phyloP scores from a whole-genome alignment of 495 filamentous ascomycete species.

The Viridothelium virens region DNA sequence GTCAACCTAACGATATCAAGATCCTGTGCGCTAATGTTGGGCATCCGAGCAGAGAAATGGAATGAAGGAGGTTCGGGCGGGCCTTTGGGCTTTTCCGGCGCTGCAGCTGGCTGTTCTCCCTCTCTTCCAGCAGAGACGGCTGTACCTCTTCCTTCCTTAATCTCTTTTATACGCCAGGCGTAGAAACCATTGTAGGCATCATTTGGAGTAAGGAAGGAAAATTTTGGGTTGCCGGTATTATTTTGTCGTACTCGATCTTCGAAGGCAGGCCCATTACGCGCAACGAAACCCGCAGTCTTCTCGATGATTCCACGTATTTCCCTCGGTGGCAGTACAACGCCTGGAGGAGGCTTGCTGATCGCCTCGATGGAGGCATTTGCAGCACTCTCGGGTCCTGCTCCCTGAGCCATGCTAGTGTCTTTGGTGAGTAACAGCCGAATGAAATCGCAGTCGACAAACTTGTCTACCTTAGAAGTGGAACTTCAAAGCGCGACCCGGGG shows the following conservation, averaged over 20 bases:
- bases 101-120: slow-evolving; percentile 48
- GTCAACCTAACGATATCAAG: slow-evolving; percentile 86
- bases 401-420: slow-evolving; percentile 2
- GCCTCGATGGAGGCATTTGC: slow-evolving; percentile 38
- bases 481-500: slow-evolving; percentile 1
- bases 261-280: slow-evolving; percentile 72
- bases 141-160: slow-evolving; percentile 74
- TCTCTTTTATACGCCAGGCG: slow-evolving; percentile 78
- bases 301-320: slow-evolving; percentile 79
- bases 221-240: slow-evolving; percentile 77
- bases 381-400: slow-evolving; percentile 1
- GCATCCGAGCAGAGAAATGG: slow-evolving; percentile 93
- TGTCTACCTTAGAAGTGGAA: neutral
- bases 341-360: slow-evolving; percentile 66
- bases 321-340: slow-evolving; percentile 75
- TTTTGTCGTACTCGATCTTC: slow-evolving; percentile 81
- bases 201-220: slow-evolving; percentile 72
- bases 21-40: slow-evolving; percentile 92
- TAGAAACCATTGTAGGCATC: slow-evolving; percentile 89
- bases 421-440: neutral
- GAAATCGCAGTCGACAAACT: neutral
- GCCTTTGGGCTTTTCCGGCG: slow-evolving; percentile 59
- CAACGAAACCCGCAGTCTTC: slow-evolving; percentile 93
- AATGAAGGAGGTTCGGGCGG: slow-evolving; percentile 84
- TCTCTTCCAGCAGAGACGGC: slow-evolving; percentile 68